These are phyloP conservation scores for Magnusiomyces fungicola DNA, from an alignment of 1,139 yeast species.

Conservation along the genomic window DNA sequence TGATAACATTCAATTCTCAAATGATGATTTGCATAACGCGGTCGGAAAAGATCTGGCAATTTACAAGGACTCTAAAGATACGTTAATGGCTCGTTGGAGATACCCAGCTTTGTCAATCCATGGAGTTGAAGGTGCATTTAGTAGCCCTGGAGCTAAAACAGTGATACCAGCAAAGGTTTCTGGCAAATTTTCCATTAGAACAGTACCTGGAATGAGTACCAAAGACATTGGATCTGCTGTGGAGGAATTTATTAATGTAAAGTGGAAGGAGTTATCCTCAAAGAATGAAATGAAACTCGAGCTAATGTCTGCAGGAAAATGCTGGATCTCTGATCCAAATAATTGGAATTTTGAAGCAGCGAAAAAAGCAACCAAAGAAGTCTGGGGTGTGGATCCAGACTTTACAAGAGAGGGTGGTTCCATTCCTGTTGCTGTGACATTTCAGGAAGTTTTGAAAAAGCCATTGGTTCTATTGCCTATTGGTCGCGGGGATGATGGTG, in stretches of 20 bases:
- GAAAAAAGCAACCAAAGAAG: conserved; percentile 83
- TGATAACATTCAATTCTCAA: conserved; percentile 76
- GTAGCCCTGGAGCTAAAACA: conserved; percentile 92
- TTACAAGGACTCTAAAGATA: conserved; percentile 65
- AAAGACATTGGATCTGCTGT: not conserved
- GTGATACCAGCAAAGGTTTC: conserved; percentile 92
- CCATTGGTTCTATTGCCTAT: conserved; percentile 86
- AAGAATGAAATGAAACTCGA: conserved; percentile 68
- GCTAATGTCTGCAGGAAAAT: conserved; percentile 86
- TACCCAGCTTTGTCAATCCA: conserved; percentile 92
- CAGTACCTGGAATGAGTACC: conserved; percentile 82
- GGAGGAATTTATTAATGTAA: not conserved
- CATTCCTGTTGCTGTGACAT: conserved; percentile 89
- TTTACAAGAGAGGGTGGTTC: conserved; percentile 98
- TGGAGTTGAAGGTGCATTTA: conserved; percentile 97
- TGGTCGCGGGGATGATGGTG: conserved; percentile 99
- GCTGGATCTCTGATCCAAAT: conserved; percentile 94
- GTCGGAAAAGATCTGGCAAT: conserved; percentile 79
- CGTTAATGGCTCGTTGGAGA: conserved; percentile 96
- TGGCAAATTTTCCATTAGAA: conserved; percentile 94
- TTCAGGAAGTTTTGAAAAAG: conserved; percentile 78
- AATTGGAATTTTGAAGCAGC: conserved; percentile 94
- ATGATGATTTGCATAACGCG: conserved; percentile 79
- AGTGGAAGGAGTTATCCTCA: conserved; percentile 46
- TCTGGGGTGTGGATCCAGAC: conserved; percentile 93